Percentiles rank a stretch among this genome's conserved stretches.
Evolutionary conservation across 148 eudicot genomes (phyloP).

Genomic region (Limonium bicolor): DNA sequence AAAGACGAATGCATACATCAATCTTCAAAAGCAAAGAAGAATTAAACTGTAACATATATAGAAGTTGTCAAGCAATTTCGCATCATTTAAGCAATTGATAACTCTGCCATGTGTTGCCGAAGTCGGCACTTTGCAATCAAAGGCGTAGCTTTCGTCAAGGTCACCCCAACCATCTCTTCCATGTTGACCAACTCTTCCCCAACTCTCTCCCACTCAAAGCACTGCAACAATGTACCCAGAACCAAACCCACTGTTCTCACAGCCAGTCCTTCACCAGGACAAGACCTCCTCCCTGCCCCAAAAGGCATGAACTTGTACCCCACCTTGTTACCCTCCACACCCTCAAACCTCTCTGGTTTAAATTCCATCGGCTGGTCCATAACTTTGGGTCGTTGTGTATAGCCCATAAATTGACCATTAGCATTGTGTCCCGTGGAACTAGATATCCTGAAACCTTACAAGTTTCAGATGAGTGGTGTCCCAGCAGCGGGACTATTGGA

Average conservation of each 20-base stretch:
- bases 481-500: constrained; percentile 14
- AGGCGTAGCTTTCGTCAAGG: constrained; percentile 1
- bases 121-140: constrained; percentile 3
- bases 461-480: constrained; percentile 12
- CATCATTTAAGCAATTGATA: no score
- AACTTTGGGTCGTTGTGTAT: constrained; percentile 17
- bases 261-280: constrained; percentile 18
- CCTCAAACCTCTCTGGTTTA: constrained; percentile 21
- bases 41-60: no score
- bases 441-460: constrained; percentile 14
- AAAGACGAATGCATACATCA: no score
- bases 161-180: background rate
- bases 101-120: no score
- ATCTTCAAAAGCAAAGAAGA: no score
- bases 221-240: constrained; percentile 16
- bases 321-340: background rate
- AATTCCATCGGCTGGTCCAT: background rate
- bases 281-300: constrained; percentile 13
- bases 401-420: constrained; percentile 24
- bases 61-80: no score
- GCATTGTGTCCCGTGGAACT: constrained; percentile 3
- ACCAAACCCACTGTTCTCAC: constrained; percentile 1
- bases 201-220: constrained; percentile 16
- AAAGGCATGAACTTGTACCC: constrained; percentile 21
- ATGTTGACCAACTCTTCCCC: constrained; percentile 8